A percentile compares a stretch with the other conserved stretches of the same genome.
These are phyloP conservation scores for Eucalyptus erythrocorys DNA, from an alignment of 345 rosid genomes.

Conservation along the genomic window DNA sequence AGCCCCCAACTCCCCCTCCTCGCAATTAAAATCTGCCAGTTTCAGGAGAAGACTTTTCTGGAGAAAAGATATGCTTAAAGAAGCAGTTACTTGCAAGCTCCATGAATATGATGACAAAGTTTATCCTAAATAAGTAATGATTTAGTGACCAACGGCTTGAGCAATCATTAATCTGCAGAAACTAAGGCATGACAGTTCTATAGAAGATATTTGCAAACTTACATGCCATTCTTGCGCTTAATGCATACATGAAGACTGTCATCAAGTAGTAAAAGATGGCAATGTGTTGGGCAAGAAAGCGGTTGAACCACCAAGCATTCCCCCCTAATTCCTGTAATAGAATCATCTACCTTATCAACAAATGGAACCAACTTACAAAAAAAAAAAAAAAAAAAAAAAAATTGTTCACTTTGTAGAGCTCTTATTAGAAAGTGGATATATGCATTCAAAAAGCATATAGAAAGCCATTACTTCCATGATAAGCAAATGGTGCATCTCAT, in stretches of 20 bases:
- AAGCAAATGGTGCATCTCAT: conserved; percentile 99
- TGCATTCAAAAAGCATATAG: not conserved
- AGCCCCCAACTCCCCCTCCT: not conserved
- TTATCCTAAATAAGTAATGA: not conserved
- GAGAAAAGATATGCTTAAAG: not conserved
- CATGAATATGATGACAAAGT: not conserved
- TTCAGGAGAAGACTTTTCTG: not conserved
- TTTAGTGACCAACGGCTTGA: not conserved
- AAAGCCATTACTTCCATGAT: conserved; percentile 82
- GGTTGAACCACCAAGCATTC: conserved; percentile 93
- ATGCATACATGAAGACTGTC: conserved; percentile 76
- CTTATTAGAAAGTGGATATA: not conserved
- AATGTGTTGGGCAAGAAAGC: conserved; percentile 74
- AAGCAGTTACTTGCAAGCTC: not conserved
- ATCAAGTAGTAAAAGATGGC: conserved; percentile 76
- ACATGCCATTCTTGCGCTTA: conserved; percentile 99
- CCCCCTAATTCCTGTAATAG: conserved; percentile 89
- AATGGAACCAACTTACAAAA: not conserved
- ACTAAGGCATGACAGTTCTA: not conserved
- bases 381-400: too few species aligned
- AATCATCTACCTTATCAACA: not conserved
- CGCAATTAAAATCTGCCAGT: not conserved
- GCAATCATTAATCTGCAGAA: not conserved
- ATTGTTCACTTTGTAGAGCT: not conserved
- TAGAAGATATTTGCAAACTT: conserved; percentile 14